Percentiles rank a stretch among this genome's conserved stretches.
phyloP scores from a whole-genome alignment of 768 basidiomycete species.

The Galerina marginata region DNA sequence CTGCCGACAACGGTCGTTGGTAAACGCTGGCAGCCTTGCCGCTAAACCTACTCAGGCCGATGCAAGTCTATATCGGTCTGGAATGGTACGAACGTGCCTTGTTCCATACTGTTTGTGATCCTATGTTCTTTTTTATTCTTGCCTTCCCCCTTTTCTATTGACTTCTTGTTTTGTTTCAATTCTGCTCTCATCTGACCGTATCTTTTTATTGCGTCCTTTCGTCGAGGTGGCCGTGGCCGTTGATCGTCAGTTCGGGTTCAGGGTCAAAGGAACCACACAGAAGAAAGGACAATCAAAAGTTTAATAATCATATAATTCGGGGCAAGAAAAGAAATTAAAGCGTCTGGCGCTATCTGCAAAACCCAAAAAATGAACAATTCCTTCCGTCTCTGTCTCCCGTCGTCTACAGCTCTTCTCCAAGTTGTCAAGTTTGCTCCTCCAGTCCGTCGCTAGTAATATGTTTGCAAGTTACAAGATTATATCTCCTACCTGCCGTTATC shows the following conservation, averaged over 20 bases:
- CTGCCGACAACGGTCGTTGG: constrained; percentile 60
- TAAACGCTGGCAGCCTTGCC: constrained; percentile 43
- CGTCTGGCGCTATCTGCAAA: constrained; percentile 23
- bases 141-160: constrained; percentile 7
- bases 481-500: constrained; percentile 25
- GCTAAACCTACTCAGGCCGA: constrained; percentile 23
- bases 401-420: constrained; percentile 34
- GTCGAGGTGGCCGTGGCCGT: constrained; percentile 17
- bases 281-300: constrained; percentile 27
- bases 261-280: constrained; percentile 25
- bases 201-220: constrained; percentile 23
- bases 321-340: constrained; percentile 27
- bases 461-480: constrained; percentile 40
- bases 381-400: constrained; percentile 27
- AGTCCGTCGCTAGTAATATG: constrained; percentile 35
- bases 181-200: constrained; percentile 28
- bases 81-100: constrained; percentile 53
- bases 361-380: constrained; percentile 18
- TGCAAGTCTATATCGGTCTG: constrained; percentile 24
- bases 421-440: constrained; percentile 35
- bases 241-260: constrained; percentile 23
- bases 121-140: constrained; percentile 8
- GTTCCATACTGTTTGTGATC: constrained; percentile 2
- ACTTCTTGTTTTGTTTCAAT: constrained; percentile 15
- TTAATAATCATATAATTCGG: constrained; percentile 36